phyloP scores from a whole-genome alignment of 495 filamentous ascomycete species.

The Pyrenula massariospora region DNA sequence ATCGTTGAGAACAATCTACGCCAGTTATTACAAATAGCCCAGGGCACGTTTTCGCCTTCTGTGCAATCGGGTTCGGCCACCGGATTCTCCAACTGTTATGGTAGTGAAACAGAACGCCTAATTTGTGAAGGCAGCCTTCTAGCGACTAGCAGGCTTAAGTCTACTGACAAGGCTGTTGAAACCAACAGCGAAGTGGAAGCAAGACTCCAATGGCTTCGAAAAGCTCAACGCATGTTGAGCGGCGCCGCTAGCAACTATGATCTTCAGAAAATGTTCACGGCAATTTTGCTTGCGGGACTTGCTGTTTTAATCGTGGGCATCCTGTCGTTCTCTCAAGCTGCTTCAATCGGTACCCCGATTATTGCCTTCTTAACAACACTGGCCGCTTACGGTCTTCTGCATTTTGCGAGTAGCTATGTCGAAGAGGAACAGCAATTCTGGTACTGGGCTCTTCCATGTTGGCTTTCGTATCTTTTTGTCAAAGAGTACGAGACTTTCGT shows the following conservation, averaged over 20 bases:
- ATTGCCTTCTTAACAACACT: constrained; percentile 16
- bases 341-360: constrained; percentile 11
- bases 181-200: background rate
- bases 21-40: constrained; percentile 65
- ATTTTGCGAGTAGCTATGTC: constrained; percentile 96
- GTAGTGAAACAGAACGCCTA: constrained; percentile 41
- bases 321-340: constrained; percentile 1
- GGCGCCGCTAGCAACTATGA: constrained; percentile 87
- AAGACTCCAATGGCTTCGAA: background rate
- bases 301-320: constrained; percentile 25
- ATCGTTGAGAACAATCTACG: constrained; percentile 34
- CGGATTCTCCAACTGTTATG: constrained; percentile 8
- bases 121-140: constrained; percentile 37
- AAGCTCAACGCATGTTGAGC: constrained; percentile 58
- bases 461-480: constrained; percentile 54
- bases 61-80: background rate
- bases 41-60: constrained; percentile 38
- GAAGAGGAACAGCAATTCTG: constrained; percentile 98
- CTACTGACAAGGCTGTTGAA: too few species aligned
- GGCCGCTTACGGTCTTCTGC: constrained; percentile 65
- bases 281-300: constrained; percentile 34
- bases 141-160: too few species aligned
- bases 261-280: constrained; percentile 42
- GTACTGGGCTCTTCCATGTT: constrained; percentile 81
- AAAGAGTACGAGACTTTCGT: constrained; percentile 13